These are phyloP conservation scores for Aspergillus caelatus DNA, from an alignment of 2,329 filamentous ascomycete genomes.

Conservation along the genomic window DNA sequence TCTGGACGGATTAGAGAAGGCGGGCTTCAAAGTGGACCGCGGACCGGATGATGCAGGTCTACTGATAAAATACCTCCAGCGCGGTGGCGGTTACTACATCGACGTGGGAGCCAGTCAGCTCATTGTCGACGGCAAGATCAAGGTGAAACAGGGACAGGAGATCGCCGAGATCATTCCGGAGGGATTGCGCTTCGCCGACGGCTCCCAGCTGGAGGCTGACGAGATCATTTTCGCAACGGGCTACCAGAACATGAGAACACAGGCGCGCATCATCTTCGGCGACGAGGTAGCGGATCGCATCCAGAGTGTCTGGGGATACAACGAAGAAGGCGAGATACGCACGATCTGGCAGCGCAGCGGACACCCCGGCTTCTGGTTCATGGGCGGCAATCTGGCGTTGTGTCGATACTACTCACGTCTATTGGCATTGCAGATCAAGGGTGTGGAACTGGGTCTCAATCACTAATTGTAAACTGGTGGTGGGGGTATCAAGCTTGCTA, in stretches of 20 bases:
- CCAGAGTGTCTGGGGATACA: slow-evolving; percentile 64
- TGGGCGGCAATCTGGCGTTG: slow-evolving; percentile 66
- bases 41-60: slow-evolving; percentile 62
- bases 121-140: slow-evolving; percentile 66
- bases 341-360: slow-evolving; percentile 64
- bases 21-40: slow-evolving; percentile 63
- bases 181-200: slow-evolving; percentile 59
- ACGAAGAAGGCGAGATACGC: slow-evolving; percentile 58
- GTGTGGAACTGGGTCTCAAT: slow-evolving; percentile 34
- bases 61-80: slow-evolving; percentile 65
- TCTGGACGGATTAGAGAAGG: slow-evolving; percentile 53
- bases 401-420: slow-evolving; percentile 63
- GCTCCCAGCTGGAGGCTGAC: slow-evolving; percentile 61
- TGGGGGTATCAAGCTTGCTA: not conserved
- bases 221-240: slow-evolving; percentile 63
- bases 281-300: slow-evolving; percentile 62
- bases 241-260: slow-evolving; percentile 70
- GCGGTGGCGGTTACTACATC: slow-evolving; percentile 71
- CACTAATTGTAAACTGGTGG: not conserved
- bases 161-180: slow-evolving; percentile 56
- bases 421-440: slow-evolving; percentile 56
- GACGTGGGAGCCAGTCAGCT: slow-evolving; percentile 67
- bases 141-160: slow-evolving; percentile 65
- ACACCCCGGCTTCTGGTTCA: slow-evolving; percentile 69
- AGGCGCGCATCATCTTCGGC: slow-evolving; percentile 64